A percentile compares a stretch with the other conserved stretches of the same genome.
Conservation (phyloP, 129 eudicot genomes). For the carrot (Daucus carota) region DNA sequence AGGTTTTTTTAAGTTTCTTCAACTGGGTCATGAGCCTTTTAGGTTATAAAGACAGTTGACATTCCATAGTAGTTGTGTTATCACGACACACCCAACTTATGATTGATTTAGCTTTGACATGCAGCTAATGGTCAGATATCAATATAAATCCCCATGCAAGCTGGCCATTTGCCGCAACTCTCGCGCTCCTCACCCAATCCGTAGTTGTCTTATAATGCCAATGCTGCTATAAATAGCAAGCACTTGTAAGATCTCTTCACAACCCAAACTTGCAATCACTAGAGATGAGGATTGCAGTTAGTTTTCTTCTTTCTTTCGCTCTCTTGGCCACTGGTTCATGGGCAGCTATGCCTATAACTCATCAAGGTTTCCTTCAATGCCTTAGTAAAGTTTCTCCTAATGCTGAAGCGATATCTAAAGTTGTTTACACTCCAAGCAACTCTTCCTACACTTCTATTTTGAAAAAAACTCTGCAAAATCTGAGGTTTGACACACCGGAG, state of each 20-base stretch:
- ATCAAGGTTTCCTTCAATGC: conserved; percentile 18
- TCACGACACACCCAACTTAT: not conserved
- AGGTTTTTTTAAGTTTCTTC: not conserved
- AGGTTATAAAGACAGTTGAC: not conserved
- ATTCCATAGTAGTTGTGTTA: not conserved
- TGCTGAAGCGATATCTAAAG: not conserved
- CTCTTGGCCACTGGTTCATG: not conserved
- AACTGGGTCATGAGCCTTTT: not conserved
- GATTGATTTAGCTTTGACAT: not conserved
- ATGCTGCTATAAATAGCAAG: not conserved
- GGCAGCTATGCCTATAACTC: not conserved
- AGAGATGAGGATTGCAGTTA: not conserved
- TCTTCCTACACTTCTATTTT: conserved; percentile 17
- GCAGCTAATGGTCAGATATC: not conserved
- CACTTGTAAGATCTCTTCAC: not conserved
- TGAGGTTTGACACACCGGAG: conserved; percentile 9
- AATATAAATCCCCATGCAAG: not conserved
- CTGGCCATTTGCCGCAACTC: conserved; percentile 1
- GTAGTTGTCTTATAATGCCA: not conserved
- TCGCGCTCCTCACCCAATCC: not conserved
- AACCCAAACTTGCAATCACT: not conserved
- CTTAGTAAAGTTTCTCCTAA: not conserved
- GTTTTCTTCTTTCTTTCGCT: not conserved
- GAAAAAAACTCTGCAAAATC: conserved; percentile 7
- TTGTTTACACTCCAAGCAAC: conserved; percentile 15